These are phyloP conservation scores for Xenosphaeropsis pyriputrescens DNA, from an alignment of 2,329 filamentous ascomycete genomes.

Conservation along the genomic window DNA sequence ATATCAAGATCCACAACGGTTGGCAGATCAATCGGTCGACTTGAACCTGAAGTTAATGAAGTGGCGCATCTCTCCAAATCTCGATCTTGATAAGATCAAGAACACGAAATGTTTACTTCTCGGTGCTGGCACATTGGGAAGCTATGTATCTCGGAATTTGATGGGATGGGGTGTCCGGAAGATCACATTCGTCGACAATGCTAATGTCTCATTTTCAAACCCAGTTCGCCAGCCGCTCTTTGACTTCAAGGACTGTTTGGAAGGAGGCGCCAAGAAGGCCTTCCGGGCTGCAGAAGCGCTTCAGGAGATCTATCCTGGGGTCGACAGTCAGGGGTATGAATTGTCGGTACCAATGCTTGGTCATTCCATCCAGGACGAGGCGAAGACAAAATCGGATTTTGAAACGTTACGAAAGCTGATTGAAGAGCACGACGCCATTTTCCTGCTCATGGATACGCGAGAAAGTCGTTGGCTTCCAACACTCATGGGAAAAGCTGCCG, in stretches of 20 bases:
- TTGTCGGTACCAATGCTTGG: conserved; percentile 92
- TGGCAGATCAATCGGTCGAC: conserved; percentile 90
- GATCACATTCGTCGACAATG: conserved; percentile 93
- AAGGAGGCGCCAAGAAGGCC: conserved; percentile 77
- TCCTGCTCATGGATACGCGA: conserved; percentile 92
- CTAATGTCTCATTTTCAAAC: conserved; percentile 86
- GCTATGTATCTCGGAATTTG: conserved; percentile 82
- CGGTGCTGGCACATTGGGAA: conserved; percentile 83
- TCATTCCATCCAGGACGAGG: conserved; percentile 66
- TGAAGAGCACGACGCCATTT: conserved; percentile 77
- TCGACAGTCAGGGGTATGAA: conserved; percentile 65
- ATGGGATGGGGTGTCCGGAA: conserved; percentile 94
- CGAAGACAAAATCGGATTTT: conserved; percentile 57
- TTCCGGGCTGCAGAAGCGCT: conserved; percentile 65
- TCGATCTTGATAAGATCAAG: conserved; percentile 82
- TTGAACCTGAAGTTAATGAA: conserved; percentile 97
- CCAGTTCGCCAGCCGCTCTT: conserved; percentile 91
- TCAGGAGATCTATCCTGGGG: conserved; percentile 77
- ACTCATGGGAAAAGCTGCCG: conserved; percentile 82
- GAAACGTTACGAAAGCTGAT: conserved; percentile 62
- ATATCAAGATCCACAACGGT: conserved; percentile 78
- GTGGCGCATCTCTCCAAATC: conserved; percentile 83
- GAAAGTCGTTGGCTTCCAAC: conserved; percentile 94
- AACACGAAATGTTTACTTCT: conserved; percentile 79
- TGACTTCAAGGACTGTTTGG: conserved; percentile 74